A percentile compares a stretch with the other conserved stretches of the same genome.
phyloP scores from a whole-genome alignment of 1,284 basidiomycete species.

The Microbotryum lychnidis-dioicae region DNA sequence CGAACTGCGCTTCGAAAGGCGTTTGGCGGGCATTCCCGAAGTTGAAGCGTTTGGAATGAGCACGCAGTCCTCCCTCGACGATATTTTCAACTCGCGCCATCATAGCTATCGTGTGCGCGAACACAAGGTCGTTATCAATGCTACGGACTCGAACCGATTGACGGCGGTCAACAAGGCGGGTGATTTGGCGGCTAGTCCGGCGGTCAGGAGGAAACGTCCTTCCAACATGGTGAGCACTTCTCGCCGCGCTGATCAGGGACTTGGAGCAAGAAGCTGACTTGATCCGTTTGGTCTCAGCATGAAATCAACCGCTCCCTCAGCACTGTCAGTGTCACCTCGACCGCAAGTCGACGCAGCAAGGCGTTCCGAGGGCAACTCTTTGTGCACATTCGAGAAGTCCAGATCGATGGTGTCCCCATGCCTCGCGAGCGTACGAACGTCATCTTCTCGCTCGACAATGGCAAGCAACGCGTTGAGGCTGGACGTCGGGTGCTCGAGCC shows the following conservation, averaged over 20 bases:
- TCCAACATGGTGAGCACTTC: slow-evolving; percentile 71
- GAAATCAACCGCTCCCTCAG: slow-evolving; percentile 19
- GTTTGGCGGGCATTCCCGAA: slow-evolving; percentile 6
- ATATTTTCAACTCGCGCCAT: slow-evolving; percentile 28
- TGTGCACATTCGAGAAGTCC: slow-evolving; percentile 74
- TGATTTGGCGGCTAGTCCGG: slow-evolving; percentile 69
- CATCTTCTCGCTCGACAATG: slow-evolving; percentile 89
- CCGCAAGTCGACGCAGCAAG: not conserved
- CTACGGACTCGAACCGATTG: not conserved
- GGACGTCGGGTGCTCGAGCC: slow-evolving; percentile 60
- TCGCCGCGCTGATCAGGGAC: not conserved
- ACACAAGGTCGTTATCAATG: slow-evolving; percentile 18
- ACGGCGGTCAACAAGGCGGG: slow-evolving; percentile 47
- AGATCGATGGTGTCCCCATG: slow-evolving; percentile 61
- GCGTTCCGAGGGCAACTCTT: slow-evolving; percentile 67
- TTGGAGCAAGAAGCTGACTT: not conserved
- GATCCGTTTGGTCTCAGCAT: slow-evolving; percentile 3
- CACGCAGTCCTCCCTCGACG: slow-evolving; percentile 15
- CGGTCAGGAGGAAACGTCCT: slow-evolving; percentile 78
- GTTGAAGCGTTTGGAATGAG: not conserved
- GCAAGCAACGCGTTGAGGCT: slow-evolving; percentile 91
- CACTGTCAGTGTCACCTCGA: slow-evolving; percentile 14
- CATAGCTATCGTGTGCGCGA: slow-evolving; percentile 28
- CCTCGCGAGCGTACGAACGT: slow-evolving; percentile 64
- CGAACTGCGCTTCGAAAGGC: slow-evolving; percentile 20